Percentiles rank a stretch among this genome's conserved stretches.
Conservation (phyloP, 2,329 filamentous ascomycete species). For the Ascochyta rabiei region DNA sequence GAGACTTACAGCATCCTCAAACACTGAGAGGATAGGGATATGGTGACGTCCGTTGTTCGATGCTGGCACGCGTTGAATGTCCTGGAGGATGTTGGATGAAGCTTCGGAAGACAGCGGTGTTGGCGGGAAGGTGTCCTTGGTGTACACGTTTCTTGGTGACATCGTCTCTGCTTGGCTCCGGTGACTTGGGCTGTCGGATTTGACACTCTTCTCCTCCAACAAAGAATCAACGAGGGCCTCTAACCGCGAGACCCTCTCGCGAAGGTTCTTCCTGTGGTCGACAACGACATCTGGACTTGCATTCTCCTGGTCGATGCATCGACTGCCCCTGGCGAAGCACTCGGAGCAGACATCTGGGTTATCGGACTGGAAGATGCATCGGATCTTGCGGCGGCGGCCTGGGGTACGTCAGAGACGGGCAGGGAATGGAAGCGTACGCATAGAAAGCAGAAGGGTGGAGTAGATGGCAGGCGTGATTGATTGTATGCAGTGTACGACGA, state of each 20-base stretch:
- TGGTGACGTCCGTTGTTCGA: conserved; percentile 39
- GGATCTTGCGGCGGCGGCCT: conserved; percentile 58
- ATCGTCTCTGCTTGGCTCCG: conserved; percentile 32
- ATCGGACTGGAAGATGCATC: conserved; percentile 53
- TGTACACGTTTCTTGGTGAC: conserved; percentile 32
- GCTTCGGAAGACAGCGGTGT: conserved; percentile 44
- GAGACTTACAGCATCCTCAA: conserved; percentile 47
- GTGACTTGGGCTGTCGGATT: conserved; percentile 35
- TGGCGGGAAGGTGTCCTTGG: conserved; percentile 37
- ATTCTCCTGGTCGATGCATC: conserved; percentile 55
- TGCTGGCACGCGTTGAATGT: conserved; percentile 28
- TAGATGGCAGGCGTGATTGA: conserved; percentile 6
- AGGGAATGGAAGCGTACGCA: background rate
- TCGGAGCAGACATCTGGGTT: conserved; percentile 51
- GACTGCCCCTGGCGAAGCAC: conserved; percentile 53
- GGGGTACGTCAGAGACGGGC: conserved; percentile 29
- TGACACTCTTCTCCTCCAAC: conserved; percentile 44
- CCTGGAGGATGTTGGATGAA: conserved; percentile 29
- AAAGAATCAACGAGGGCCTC: conserved; percentile 50
- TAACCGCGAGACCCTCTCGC: conserved; percentile 51
- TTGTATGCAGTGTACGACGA: conserved; percentile 5
- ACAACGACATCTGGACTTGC: conserved; percentile 49
- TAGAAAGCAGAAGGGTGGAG: background rate
- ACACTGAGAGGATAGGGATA: conserved; percentile 46
- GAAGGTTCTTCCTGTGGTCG: conserved; percentile 52